Conservation (phyloP, 192 early-diverging fungal genomes). For the Umbelopsis sp. region DNA sequence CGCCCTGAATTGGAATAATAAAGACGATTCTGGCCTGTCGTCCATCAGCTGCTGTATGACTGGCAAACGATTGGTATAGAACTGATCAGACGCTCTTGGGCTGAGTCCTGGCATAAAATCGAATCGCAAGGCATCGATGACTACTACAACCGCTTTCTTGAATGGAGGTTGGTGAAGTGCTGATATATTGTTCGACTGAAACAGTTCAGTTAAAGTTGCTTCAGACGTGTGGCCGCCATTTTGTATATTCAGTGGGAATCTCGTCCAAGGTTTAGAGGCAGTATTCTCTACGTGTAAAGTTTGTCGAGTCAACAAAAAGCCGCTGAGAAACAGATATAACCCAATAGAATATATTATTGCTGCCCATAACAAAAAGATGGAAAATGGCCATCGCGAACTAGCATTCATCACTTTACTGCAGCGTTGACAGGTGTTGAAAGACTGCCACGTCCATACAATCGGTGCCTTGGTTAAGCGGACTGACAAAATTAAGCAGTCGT, state of each 20-base stretch:
- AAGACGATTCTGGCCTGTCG: conserved; percentile 54
- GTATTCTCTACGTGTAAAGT: conserved; percentile 46
- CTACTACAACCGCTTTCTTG: conserved; percentile 61
- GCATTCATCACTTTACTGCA: background rate
- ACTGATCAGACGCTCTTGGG: conserved; percentile 10
- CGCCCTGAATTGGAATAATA: conserved; percentile 72
- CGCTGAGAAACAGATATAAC: conserved; percentile 69
- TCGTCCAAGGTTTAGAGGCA: conserved; percentile 24
- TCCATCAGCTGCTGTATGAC: conserved; percentile 51
- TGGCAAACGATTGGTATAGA: conserved; percentile 56
- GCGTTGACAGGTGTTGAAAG: background rate
- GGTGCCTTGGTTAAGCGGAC: too few relatives aligned
- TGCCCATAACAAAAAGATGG: conserved; percentile 4
- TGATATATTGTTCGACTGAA: background rate
- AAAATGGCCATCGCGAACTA: conserved; percentile 1
- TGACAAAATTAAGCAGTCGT: too few relatives aligned
- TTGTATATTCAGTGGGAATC: conserved; percentile 20
- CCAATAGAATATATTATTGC: conserved; percentile 41
- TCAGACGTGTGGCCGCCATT: background rate
- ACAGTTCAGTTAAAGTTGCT: background rate
- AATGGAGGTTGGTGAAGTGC: conserved; percentile 48
- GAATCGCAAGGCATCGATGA: conserved; percentile 78
- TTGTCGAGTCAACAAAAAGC: conserved; percentile 73
- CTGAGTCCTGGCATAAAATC: conserved; percentile 47
- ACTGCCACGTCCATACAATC: too few relatives aligned